A percentile compares a stretch with the other conserved stretches of the same genome.
phyloP scores from a whole-genome alignment of 176 grass and related monocot species.

The Musa troglodytarum region DNA sequence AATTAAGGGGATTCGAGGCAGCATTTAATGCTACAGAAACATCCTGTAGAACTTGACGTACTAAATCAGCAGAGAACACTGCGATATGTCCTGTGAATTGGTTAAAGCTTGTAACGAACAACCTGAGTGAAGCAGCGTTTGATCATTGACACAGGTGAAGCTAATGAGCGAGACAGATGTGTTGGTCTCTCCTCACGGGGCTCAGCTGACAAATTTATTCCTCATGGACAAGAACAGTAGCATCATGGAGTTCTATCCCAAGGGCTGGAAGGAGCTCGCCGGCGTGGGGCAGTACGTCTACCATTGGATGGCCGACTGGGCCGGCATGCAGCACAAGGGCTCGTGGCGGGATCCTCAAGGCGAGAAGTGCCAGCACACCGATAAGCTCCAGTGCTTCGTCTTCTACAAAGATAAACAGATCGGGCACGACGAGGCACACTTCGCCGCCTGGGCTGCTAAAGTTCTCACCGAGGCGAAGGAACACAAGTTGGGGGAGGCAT shows the following conservation, averaged over 20 bases:
- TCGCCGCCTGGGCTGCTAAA: conserved; percentile 30
- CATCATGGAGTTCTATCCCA: conserved; percentile 71
- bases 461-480: conserved; percentile 34
- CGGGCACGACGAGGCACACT: conserved; percentile 41
- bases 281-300: conserved; percentile 47
- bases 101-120: no score
- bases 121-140: not conserved
- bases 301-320: conserved; percentile 40
- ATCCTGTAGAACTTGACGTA: no score
- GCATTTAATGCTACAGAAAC: no score
- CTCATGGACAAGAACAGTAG: conserved; percentile 71
- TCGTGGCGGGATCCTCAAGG: conserved; percentile 46
- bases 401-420: conserved; percentile 39
- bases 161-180: conserved; percentile 56
- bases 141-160: conserved; percentile 30
- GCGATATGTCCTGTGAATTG: no score
- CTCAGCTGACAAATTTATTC: conserved; percentile 55
- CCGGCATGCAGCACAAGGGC: conserved; percentile 58
- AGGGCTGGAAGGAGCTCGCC: conserved; percentile 51
- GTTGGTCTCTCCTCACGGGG: conserved; percentile 52
- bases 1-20: no score
- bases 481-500: conserved; percentile 11
- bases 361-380: conserved; percentile 18
- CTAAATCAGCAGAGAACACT: no score
- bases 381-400: conserved; percentile 20